Percentiles rank a stretch among this genome's conserved stretches.
Evolutionary conservation across 108 stramenopile species (phyloP).

Genomic region (Nitzschia sp.): DNA sequence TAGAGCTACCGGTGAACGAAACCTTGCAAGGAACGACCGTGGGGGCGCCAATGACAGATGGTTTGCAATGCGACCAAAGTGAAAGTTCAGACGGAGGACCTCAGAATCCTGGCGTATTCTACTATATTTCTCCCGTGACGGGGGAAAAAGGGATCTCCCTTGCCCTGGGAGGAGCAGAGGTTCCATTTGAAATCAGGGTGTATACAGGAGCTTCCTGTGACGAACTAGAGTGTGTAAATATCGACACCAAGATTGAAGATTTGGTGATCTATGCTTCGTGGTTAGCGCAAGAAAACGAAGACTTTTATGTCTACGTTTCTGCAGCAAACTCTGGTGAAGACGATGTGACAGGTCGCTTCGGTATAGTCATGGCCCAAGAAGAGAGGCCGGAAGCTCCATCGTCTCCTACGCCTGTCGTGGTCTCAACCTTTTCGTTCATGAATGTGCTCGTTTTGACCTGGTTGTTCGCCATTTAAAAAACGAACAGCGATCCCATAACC

Average conservation of each 20-base stretch:
- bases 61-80: neutral
- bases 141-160: neutral
- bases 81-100: too few relatives aligned
- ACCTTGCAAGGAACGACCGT: slow-evolving; percentile 7
- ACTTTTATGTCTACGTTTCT: slow-evolving; percentile 8
- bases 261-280: neutral
- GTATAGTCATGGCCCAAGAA: slow-evolving; percentile 6
- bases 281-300: neutral
- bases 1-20: neutral
- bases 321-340: neutral
- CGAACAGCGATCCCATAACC: too few relatives aligned
- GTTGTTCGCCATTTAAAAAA: too few relatives aligned
- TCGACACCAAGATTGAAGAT: neutral
- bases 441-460: too few relatives aligned
- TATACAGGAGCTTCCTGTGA: neutral
- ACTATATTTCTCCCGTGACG: neutral
- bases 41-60: neutral
- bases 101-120: slow-evolving; percentile 9
- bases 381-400: neutral
- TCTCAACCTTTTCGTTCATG: too few relatives aligned
- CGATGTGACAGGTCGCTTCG: slow-evolving; percentile 12
- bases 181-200: neutral
- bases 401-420: too few relatives aligned
- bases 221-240: neutral
- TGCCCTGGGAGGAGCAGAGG: neutral